A percentile compares a stretch with the other conserved stretches of the same genome.
Conservation (phyloP, 371 early-diverging fungal species). For the Syncephalastrum monosporum region DNA sequence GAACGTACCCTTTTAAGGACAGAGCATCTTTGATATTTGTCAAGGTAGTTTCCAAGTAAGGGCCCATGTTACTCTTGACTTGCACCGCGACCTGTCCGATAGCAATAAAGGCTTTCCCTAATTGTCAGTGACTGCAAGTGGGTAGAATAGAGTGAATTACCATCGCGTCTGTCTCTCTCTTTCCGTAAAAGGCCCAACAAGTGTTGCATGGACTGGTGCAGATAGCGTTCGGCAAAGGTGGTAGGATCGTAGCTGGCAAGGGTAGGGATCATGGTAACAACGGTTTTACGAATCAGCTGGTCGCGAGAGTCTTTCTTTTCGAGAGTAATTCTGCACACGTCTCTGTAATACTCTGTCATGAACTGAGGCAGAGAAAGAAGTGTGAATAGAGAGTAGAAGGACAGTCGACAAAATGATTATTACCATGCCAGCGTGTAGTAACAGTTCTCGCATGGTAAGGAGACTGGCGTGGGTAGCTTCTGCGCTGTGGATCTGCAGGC, state of each 20-base stretch:
- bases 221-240: constrained; percentile 73
- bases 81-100: constrained; percentile 87
- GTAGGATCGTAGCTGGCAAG: constrained; percentile 83
- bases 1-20: constrained; percentile 39
- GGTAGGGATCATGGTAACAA: constrained; percentile 80
- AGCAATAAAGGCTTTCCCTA: constrained; percentile 70
- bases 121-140: background rate
- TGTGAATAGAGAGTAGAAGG: no score
- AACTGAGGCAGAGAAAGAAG: constrained; percentile 47
- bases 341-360: constrained; percentile 80
- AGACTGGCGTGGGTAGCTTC: constrained; percentile 93
- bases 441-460: constrained; percentile 78
- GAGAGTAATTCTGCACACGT: constrained; percentile 77
- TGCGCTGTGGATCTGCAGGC: constrained; percentile 65
- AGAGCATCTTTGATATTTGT: constrained; percentile 76
- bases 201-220: constrained; percentile 75
- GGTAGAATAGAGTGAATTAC: constrained; percentile 22
- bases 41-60: constrained; percentile 77
- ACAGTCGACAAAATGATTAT: background rate
- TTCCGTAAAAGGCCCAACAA: constrained; percentile 75
- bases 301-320: constrained; percentile 83
- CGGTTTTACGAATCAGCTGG: constrained; percentile 77
- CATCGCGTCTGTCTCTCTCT: constrained; percentile 74
- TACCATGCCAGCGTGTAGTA: constrained; percentile 84
- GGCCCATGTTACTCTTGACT: constrained; percentile 79